Evolutionary conservation across 768 basidiomycete genomes (phyloP), one percentile per base, ranked within the genome.

Genomic region (Hygrocybe punicea): DNA sequence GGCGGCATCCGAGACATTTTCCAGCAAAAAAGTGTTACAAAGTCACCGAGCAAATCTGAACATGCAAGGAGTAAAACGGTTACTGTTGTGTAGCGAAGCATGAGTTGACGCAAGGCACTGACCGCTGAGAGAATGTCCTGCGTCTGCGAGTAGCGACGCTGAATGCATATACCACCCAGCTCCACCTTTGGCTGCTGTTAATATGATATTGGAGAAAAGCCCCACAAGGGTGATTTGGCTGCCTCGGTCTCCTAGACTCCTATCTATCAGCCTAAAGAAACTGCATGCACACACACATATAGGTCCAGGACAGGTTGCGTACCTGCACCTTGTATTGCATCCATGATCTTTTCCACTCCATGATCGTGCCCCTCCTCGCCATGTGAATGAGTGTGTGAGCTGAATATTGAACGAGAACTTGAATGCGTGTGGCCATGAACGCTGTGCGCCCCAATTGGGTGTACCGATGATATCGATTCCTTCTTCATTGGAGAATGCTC

Each of bases 81-180:
- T 53, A 51, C 57, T 44, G 25, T 62, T 23, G 19, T 44, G 36
- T 17, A 42, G 33, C 40, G 42, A 51, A 3, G 19, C 48, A n/a
- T n/a, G n/a, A n/a, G n/a, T n/a, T n/a, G n/a, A n/a, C n/a, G 21
- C 50, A 34, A 16, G 49, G 33, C 33, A 80, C 86, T 61, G 62
- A 91, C 90, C 93, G 65, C 90, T 91, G 59, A 91, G 58, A 0
- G 90, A 92, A 68, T 99, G 96, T 21, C 91, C 95, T 0, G 95
- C 94, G 63, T 98, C 96, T 3, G 96, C 96, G 14, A 98, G 78
- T 42, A 98, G 75, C 0, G 92, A 85, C 7, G 93, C 93, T 6
- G 91, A 93, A 64, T 98, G 93, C 81, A 91, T 82, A 67, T 82
- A 86, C 83, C 88, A 89, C 19, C 94, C 97, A 37, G 96, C 95